phyloP scores from a whole-genome alignment of 2,329 filamentous ascomycete species.

The Trichophyton schoenleinii region DNA sequence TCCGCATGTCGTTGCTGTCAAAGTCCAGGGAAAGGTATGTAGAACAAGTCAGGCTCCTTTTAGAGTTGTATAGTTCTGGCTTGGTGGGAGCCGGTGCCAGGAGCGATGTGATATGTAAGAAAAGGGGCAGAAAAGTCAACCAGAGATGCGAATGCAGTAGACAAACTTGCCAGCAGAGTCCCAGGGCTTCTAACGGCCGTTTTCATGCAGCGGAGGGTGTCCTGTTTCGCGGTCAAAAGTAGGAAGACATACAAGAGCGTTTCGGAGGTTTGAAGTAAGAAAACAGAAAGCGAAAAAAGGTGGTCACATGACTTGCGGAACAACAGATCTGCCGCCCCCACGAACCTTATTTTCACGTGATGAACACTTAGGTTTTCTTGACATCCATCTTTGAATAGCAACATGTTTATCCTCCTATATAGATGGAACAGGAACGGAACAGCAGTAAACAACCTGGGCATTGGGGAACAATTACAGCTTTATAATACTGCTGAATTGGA shows the following conservation, averaged over 20 bases:
- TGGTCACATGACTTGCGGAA: not conserved
- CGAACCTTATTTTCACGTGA: not conserved
- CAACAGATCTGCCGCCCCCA: not conserved
- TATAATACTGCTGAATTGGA: not conserved
- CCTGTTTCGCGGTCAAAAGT: not conserved
- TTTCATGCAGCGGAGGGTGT: not conserved
- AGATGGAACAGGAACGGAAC: too few species aligned
- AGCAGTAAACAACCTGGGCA: too few species aligned
- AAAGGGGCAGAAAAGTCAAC: not conserved
- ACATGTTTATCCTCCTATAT: too few species aligned
- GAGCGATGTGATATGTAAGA: not conserved
- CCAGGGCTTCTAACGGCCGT: not conserved
- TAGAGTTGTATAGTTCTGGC: not conserved
- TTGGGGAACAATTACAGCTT: not conserved
- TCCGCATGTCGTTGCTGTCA: not conserved
- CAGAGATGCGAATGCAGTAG: not conserved
- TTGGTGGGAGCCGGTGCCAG: not conserved
- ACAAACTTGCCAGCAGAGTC: not conserved
- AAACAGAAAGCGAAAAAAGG: not conserved
- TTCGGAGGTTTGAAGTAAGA: not conserved
- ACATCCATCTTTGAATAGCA: not conserved
- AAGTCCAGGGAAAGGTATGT: not conserved
- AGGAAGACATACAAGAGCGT: not conserved
- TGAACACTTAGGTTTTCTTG: not conserved
- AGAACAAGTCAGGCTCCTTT: not conserved